Evolutionary conservation across 2,329 filamentous ascomycete species (phyloP).

Genomic region (Amauroascus niger): DNA sequence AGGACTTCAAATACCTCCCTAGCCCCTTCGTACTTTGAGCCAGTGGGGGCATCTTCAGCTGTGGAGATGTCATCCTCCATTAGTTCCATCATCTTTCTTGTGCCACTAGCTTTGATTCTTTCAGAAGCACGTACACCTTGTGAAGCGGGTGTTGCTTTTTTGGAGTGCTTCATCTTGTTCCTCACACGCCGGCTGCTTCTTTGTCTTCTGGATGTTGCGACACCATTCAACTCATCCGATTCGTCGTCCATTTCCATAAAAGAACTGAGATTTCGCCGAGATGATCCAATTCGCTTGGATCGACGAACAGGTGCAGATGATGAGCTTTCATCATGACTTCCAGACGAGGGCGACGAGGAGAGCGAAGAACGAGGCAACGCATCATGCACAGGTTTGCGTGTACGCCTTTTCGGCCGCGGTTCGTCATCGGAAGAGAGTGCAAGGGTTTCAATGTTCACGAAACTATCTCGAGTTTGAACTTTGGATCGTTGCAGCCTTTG

Average conservation of each 20-base stretch:
- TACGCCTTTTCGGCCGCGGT: neutral
- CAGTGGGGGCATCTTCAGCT: conserved; percentile 11
- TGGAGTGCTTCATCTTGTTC: neutral
- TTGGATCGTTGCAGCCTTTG: neutral
- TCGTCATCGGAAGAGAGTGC: conserved; percentile 18
- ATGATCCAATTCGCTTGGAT: conserved; percentile 3
- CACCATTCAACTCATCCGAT: conserved; percentile 3
- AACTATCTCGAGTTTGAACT: conserved; percentile 5
- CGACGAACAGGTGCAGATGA: conserved; percentile 1
- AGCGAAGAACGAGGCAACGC: neutral
- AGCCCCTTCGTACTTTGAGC: conserved; percentile 39
- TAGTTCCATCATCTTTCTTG: conserved; percentile 39
- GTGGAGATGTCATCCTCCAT: conserved; percentile 41
- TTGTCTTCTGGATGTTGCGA: neutral
- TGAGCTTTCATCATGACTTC: neutral
- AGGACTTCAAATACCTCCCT: conserved; percentile 61
- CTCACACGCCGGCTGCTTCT: neutral
- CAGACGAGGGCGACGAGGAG: neutral
- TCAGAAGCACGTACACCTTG: conserved; percentile 14
- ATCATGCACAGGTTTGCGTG: neutral
- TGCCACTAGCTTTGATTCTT: conserved; percentile 9
- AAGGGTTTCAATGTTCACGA: conserved; percentile 16
- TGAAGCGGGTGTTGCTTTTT: too few species aligned
- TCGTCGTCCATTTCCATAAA: neutral
- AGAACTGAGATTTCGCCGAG: neutral